phyloP scores from a whole-genome alignment of 2,329 filamentous ascomycete species.

The Microdochium bolleyi region DNA sequence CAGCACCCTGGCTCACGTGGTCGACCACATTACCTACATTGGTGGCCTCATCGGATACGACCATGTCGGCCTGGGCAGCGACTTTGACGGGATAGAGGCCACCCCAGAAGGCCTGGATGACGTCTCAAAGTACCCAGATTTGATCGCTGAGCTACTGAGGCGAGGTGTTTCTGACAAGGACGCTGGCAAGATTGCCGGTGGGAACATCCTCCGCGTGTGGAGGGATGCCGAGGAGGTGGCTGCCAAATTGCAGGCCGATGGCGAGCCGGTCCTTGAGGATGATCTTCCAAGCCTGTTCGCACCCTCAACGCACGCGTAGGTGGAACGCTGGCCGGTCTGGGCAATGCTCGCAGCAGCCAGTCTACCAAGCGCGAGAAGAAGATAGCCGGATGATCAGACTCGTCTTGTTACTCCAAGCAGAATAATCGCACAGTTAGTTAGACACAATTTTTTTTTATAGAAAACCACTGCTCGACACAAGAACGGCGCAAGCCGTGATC shows the following conservation, averaged over 20 bases:
- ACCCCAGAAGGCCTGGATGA: slow-evolving; percentile 74
- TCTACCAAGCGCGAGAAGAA: no score
- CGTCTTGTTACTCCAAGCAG: no score
- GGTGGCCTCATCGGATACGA: slow-evolving; percentile 78
- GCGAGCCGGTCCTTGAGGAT: slow-evolving; percentile 46
- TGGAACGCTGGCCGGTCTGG: neutral
- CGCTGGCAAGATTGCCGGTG: slow-evolving; percentile 66
- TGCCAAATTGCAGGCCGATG: slow-evolving; percentile 50
- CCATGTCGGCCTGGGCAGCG: slow-evolving; percentile 80
- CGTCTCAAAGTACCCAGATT: slow-evolving; percentile 72
- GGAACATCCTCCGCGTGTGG: slow-evolving; percentile 82
- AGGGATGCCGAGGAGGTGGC: slow-evolving; percentile 67
- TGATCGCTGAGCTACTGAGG: slow-evolving; percentile 67
- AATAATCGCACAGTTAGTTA: no score
- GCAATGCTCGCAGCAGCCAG: no score
- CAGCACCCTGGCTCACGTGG: slow-evolving; percentile 69
- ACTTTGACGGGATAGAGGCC: slow-evolving; percentile 70
- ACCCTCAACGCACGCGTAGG: neutral
- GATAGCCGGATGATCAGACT: no score
- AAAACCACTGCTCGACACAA: no score
- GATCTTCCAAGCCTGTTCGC: slow-evolving; percentile 23
- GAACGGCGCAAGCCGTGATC: no score
- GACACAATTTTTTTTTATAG: neutral
- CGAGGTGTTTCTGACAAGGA: slow-evolving; percentile 69
- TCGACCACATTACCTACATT: slow-evolving; percentile 74